Evolutionary conservation across 1,284 basidiomycete genomes (phyloP).

Genomic region (Rhodotorula sp.): DNA sequence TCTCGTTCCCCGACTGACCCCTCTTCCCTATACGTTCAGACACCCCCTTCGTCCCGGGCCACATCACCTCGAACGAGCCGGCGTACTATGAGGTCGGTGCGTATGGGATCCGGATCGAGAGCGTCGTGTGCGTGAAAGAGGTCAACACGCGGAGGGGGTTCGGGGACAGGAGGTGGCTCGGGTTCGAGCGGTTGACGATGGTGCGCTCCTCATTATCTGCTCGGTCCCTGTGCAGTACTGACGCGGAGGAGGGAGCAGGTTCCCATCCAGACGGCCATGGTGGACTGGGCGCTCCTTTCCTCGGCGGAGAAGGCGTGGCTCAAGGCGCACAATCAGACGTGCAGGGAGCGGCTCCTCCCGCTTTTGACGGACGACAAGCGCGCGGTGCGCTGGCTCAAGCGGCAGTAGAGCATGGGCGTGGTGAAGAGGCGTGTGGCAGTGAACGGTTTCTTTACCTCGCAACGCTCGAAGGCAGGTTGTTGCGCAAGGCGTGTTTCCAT

Average conservation of each 20-base stretch:
- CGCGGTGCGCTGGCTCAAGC: slow-evolving; percentile 29
- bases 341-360: slow-evolving; percentile 44
- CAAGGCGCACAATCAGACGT: slow-evolving; percentile 49
- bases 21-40: slow-evolving; percentile 49
- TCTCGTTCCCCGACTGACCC: neutral
- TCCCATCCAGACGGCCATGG: slow-evolving; percentile 46
- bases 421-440: too few species aligned
- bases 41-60: slow-evolving; percentile 72
- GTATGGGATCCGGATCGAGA: slow-evolving; percentile 93
- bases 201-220: slow-evolving; percentile 37
- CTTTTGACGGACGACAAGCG: slow-evolving; percentile 42
- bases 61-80: slow-evolving; percentile 91
- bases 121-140: slow-evolving; percentile 62
- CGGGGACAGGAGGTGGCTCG: slow-evolving; percentile 46
- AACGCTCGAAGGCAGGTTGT: neutral
- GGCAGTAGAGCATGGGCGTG: slow-evolving; percentile 15
- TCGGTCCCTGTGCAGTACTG: neutral
- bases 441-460: neutral
- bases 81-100: slow-evolving; percentile 87
- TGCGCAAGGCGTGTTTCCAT: neutral
- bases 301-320: slow-evolving; percentile 49
- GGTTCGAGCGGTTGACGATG: slow-evolving; percentile 52
- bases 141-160: slow-evolving; percentile 24
- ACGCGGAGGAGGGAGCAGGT: slow-evolving; percentile 20
- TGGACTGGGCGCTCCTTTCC: slow-evolving; percentile 47